Percentiles rank a stretch among this genome's conserved stretches.
These are phyloP conservation scores for Candida tibetensis DNA, from an alignment of 805 yeast species.

Conservation along the genomic window DNA sequence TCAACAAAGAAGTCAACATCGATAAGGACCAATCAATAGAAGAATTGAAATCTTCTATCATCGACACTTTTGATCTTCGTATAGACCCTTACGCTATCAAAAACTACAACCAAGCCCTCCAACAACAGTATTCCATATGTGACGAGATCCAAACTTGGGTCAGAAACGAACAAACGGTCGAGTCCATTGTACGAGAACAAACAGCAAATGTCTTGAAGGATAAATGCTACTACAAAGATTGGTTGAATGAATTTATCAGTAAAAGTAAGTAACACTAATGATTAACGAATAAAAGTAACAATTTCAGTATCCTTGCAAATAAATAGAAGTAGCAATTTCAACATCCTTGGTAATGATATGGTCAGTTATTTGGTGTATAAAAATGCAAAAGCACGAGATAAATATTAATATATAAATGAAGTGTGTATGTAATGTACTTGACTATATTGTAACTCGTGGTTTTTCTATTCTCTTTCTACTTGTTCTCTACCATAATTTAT, in stretches of 20 bases:
- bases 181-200: conserved; percentile 31
- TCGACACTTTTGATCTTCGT: conserved; percentile 31
- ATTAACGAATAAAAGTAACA: too few species aligned
- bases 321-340: too few species aligned
- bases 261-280: too few species aligned
- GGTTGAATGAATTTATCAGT: conserved; percentile 20
- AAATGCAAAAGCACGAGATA: too few species aligned
- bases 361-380: too few species aligned
- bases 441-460: too few species aligned
- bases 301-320: too few species aligned
- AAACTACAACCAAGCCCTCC: conserved; percentile 18
- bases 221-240: conserved; percentile 36
- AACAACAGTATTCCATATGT: conserved; percentile 23
- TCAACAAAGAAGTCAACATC: background rate
- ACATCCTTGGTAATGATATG: too few species aligned
- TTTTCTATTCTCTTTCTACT: too few species aligned
- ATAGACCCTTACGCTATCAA: conserved; percentile 39
- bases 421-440: too few species aligned
- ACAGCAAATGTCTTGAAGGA: conserved; percentile 32
- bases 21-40: conserved; percentile 5
- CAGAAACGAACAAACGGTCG: conserved; percentile 32
- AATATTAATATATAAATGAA: too few species aligned
- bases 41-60: too few species aligned
- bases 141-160: conserved; percentile 37
- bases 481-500: background rate